Evolutionary conservation across 352 stramenopile genomes (phyloP).

Genomic region (Plasmopara halstedii): DNA sequence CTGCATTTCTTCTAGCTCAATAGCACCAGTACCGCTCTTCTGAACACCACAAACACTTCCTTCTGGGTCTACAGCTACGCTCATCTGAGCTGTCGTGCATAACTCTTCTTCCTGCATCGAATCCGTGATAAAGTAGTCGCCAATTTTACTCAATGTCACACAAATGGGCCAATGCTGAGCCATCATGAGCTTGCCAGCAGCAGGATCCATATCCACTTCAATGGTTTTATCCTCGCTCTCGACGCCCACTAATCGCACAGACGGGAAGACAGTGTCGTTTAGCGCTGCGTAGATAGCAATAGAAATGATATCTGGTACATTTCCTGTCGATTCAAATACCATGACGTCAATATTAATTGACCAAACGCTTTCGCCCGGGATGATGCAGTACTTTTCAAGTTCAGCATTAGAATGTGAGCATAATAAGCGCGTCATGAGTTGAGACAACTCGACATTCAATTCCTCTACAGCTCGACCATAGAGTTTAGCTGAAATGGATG

Average conservation of each 20-base stretch:
- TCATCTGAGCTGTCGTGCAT: conserved; percentile 66
- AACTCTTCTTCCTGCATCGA: conserved; percentile 69
- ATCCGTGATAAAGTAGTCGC: conserved; percentile 59
- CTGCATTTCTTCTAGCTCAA: conserved; percentile 73
- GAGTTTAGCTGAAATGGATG: conserved; percentile 69
- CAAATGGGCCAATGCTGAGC: conserved; percentile 59
- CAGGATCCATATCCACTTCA: conserved; percentile 67
- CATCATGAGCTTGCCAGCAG: conserved; percentile 44
- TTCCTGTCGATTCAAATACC: conserved; percentile 73
- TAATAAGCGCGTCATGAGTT: conserved; percentile 66
- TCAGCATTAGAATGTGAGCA: conserved; percentile 44
- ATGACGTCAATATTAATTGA: conserved; percentile 63
- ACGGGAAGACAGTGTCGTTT: conserved; percentile 70
- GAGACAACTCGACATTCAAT: conserved; percentile 70
- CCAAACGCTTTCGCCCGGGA: conserved; percentile 70
- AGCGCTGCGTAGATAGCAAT: conserved; percentile 77
- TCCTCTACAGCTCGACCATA: conserved; percentile 61
- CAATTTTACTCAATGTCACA: conserved; percentile 70
- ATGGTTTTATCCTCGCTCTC: conserved; percentile 72
- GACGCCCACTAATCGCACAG: conserved; percentile 58
- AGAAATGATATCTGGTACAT: conserved; percentile 66
- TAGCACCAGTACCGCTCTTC: conserved; percentile 59
- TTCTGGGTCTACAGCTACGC: conserved; percentile 53
- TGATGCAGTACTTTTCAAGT: conserved; percentile 54
- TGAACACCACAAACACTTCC: conserved; percentile 62